A percentile compares a stretch with the other conserved stretches of the same genome.
These are phyloP conservation scores for Leccinum holopus DNA, from an alignment of 1,284 basidiomycete species.

Conservation along the genomic window DNA sequence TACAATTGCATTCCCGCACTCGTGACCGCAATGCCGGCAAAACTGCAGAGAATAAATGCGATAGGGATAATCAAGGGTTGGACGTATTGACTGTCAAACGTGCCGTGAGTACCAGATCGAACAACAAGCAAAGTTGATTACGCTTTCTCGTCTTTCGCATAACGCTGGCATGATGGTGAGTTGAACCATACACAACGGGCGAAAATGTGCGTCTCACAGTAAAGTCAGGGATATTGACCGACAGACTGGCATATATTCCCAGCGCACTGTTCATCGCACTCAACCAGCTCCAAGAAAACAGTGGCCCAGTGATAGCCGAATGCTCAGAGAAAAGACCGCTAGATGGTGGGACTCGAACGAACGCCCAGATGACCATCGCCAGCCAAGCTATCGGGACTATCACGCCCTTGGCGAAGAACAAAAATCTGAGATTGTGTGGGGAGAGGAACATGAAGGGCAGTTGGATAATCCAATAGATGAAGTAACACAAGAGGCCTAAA, in stretches of 20 bases:
- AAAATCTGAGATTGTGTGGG: conserved; percentile 57
- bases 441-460: conserved; percentile 65
- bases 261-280: conserved; percentile 56
- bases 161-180: conserved; percentile 24
- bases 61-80: conserved; percentile 58
- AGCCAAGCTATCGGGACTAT: conserved; percentile 58
- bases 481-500: conserved; percentile 54
- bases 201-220: conserved; percentile 36
- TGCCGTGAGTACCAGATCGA: conserved; percentile 1
- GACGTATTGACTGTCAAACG: conserved; percentile 44
- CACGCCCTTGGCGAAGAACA: conserved; percentile 62
- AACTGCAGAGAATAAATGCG: conserved; percentile 55
- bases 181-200: neutral
- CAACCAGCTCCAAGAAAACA: conserved; percentile 53
- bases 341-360: conserved; percentile 52
- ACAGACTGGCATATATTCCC: conserved; percentile 50
- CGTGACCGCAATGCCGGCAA: conserved; percentile 59
- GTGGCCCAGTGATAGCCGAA: conserved; percentile 34
- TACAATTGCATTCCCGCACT: conserved; percentile 47
- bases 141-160: conserved; percentile 32
- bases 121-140: conserved; percentile 10
- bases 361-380: conserved; percentile 62
- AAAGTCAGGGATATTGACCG: conserved; percentile 62
- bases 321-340: conserved; percentile 44
- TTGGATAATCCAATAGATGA: conserved; percentile 66